These are phyloP conservation scores for Lichtheimia ornata DNA, from an alignment of 371 early-diverging fungal species.

Conservation along the genomic window DNA sequence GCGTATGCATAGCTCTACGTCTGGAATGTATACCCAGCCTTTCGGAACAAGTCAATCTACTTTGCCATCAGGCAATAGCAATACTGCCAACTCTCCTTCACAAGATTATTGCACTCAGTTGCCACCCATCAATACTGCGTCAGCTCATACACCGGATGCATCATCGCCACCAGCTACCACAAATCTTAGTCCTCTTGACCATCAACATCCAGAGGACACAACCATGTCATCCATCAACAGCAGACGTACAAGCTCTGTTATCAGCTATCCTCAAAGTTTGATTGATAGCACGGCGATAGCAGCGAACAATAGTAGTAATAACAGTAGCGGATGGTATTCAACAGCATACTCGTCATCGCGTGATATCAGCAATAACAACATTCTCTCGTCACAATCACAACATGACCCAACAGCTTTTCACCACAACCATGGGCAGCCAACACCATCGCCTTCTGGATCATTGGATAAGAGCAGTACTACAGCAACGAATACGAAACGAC, in stretches of 20 bases:
- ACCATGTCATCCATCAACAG: no score
- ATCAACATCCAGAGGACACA: no score
- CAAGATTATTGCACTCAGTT: slow-evolving; percentile 20
- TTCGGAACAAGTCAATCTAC: slow-evolving; percentile 3
- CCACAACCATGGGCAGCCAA: slow-evolving; percentile 21
- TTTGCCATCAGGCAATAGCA: not conserved
- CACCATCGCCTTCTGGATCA: slow-evolving; percentile 14
- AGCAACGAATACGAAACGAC: not conserved
- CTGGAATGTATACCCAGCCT: not conserved
- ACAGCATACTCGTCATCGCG: no score
- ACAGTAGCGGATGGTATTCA: no score
- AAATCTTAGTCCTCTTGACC: not conserved
- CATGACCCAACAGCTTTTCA: not conserved
- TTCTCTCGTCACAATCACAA: no score
- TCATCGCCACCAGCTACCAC: slow-evolving; percentile 2
- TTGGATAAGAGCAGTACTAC: slow-evolving; percentile 7
- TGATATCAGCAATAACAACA: no score
- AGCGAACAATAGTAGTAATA: no score
- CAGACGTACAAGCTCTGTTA: not conserved
- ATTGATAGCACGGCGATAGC: not conserved
- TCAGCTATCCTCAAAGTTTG: not conserved
- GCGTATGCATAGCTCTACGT: no score
- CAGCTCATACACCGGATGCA: not conserved
- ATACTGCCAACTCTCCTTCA: slow-evolving; percentile 1
- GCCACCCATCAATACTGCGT: slow-evolving; percentile 20